Evolutionary conservation across 2,329 filamentous ascomycete species (phyloP).

Genomic region (Botryotinia calthae): DNA sequence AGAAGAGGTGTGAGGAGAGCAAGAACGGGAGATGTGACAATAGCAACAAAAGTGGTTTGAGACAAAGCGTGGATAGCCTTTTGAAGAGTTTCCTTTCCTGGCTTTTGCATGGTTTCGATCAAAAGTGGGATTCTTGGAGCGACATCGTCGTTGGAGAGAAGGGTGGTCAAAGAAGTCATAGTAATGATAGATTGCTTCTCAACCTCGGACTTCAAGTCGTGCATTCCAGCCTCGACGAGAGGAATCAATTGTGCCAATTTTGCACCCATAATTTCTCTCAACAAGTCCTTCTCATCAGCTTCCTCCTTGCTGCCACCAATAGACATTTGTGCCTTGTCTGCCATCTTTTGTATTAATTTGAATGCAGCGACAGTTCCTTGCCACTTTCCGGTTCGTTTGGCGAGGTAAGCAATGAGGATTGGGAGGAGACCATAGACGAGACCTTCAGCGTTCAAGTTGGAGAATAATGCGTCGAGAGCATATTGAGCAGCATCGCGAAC

Average conservation of each 20-base stretch:
- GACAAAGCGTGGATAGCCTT: conserved; percentile 97
- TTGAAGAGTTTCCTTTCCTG: conserved; percentile 80
- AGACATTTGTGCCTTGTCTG: conserved; percentile 86
- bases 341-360: conserved; percentile 85
- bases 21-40: conserved; percentile 92
- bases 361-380: conserved; percentile 89
- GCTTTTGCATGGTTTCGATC: conserved; percentile 92
- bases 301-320: conserved; percentile 77
- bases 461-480: conserved; percentile 84
- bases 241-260: conserved; percentile 86
- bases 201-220: conserved; percentile 88
- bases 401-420: conserved; percentile 69
- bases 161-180: conserved; percentile 84
- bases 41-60: conserved; percentile 96
- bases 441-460: conserved; percentile 74
- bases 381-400: conserved; percentile 90
- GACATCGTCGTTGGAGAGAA: conserved; percentile 96
- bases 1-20: conserved; percentile 92
- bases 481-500: conserved; percentile 93
- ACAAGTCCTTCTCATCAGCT: conserved; percentile 80
- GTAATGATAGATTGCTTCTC: conserved; percentile 87
- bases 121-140: conserved; percentile 87
- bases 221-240: conserved; percentile 88
- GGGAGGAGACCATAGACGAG: conserved; percentile 82
- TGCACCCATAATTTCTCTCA: conserved; percentile 87